A percentile compares a stretch with the other conserved stretches of the same genome.
Conservation (phyloP, 2,329 filamentous ascomycete genomes). For the Colletotrichum paranaense region DNA sequence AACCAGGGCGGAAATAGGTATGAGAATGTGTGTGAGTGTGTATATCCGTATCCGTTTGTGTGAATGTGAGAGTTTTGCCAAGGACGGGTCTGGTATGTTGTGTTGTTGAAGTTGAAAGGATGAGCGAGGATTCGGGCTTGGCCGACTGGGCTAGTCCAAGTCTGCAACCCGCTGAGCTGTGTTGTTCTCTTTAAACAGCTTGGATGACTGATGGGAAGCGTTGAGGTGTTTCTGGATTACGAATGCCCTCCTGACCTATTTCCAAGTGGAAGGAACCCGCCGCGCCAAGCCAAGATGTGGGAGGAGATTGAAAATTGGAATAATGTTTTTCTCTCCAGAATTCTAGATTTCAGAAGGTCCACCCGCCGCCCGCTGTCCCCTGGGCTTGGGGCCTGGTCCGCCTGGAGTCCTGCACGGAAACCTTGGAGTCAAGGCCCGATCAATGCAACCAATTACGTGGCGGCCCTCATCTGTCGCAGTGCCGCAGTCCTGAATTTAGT, state of each 20-base stretch:
- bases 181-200: not conserved
- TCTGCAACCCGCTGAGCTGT: not conserved
- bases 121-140: not conserved
- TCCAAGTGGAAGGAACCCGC: not conserved
- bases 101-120: not conserved
- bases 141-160: not conserved
- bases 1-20: not conserved
- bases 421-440: not conserved
- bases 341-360: not conserved
- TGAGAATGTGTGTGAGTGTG: not conserved
- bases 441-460: slow-evolving; percentile 2
- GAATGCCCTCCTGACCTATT: not conserved
- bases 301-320: not conserved
- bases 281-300: not conserved
- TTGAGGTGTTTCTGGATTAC: not conserved
- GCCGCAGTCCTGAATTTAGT: slow-evolving; percentile 8
- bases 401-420: not conserved
- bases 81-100: not conserved
- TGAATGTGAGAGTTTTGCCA: not conserved
- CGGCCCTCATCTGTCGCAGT: not conserved
- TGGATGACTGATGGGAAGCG: not conserved
- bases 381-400: too few species aligned
- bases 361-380: not conserved
- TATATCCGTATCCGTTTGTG: too few species aligned
- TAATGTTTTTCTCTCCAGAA: not conserved